Evolutionary conservation across 2,329 filamentous ascomycete genomes (phyloP), one percentile per base, ranked within the genome.

Genomic region (Botrytis byssoidea): DNA sequence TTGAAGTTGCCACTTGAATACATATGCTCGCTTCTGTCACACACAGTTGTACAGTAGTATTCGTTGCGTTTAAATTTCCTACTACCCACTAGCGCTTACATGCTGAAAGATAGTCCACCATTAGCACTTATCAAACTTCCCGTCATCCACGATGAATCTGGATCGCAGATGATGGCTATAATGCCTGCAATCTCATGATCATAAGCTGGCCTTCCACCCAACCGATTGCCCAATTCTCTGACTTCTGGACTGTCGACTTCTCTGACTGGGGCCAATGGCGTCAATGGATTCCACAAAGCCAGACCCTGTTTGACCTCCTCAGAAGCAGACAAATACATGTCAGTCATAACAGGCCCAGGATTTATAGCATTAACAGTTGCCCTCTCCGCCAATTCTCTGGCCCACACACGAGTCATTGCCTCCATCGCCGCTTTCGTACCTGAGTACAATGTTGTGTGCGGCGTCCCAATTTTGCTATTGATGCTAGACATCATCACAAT

Each of bases 391-490:
- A 71, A 48, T 35, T 74, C 67, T 46, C 67, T 64, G 8, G 67
- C 60, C 68, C 67, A 74, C 6, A 66, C 60, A 44, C 67, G 63
- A n/a, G 89, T 91, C 89, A 91, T 91, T 14, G 88, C 85, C 78
- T 91, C 89, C 4, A 91, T 80, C 0, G 89, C 89, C 0, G 88
- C 89, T 79, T 91, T 91, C 20, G 89, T 90, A 1, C 88, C 89
- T 14, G 87, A 88, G 76, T 91, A 91, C 73, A 90, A 85, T 37
- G 85, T 86, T 79, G 90, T 88, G 2, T 84, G 84, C 22, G 83
- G 81, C 78, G 88, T 88, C 14, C 89, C 89, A 4, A 89, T 81
- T 29, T 83, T 85, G 3, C 88, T 83, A 65, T 85, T 87, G 48
- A 91, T 87, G 70, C 85, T 87, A 60, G 86, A 88, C 72, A 91